Evolutionary conservation across 2,329 filamentous ascomycete species (phyloP), one percentile per base, ranked within the genome.

Genomic region (Neospermospora avenae): DNA sequence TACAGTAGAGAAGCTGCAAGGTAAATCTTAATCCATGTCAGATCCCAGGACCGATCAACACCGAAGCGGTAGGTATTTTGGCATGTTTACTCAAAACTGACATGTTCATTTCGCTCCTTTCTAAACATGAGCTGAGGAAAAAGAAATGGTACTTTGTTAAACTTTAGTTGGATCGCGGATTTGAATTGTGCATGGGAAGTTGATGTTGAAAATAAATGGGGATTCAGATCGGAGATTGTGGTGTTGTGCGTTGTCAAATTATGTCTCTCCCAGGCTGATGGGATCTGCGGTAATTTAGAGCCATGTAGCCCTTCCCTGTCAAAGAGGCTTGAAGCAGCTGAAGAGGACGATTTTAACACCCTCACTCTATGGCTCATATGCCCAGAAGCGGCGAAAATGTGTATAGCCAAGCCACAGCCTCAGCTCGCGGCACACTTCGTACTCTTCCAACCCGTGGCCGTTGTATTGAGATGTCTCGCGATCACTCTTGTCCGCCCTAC

Each of bases 11-110:
- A 14, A 55, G 60, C 34, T 58, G 59, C 61, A 63, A 55, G 57
- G 61, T 63, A 56, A 63, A 63, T 62, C 60, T 51, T 42, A 44
- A 28, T 41, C 57, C 57, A 18, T 53, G 55, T 51, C 53, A 41
- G 24, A 57, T 49, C 58, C 58, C 49, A 35, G 58, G 42, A 49
- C 52, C 31, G 60, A 62, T 62, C 60, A 59, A 53, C 28, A 31
- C 60, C 20, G 52, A 44, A 24, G 48, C 57, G 25, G 41, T 42
- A 31, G 28, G 6, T 31, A 31, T 10, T 31, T 10, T 7, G 13
- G 44, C 25, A 52, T 46, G 25, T 45, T 14, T 35, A 24, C 34
- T 20, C 57, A 60, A 60, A 49, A 57, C 57, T 55, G 55, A 55
- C 55, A 20, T 14, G 54, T 31, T 18, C 20, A 3, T 44, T 3